These are phyloP conservation scores for Hymenotorrendiella dingleyae DNA, from an alignment of 2,329 filamentous ascomycete genomes.

Conservation along the genomic window DNA sequence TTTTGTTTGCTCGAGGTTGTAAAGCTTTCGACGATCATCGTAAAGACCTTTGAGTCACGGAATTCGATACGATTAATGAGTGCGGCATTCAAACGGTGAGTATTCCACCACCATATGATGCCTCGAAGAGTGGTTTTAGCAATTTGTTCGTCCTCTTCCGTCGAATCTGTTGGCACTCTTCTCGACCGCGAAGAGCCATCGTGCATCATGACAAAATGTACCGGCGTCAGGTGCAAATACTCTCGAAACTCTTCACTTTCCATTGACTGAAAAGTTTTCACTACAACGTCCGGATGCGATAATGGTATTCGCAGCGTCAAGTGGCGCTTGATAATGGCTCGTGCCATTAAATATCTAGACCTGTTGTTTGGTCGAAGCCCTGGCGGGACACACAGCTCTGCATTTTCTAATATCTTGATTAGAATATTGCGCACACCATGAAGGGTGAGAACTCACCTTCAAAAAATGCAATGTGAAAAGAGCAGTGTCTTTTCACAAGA, in stretches of 20 bases:
- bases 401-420: conserved; percentile 33
- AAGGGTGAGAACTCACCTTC: conserved; percentile 18
- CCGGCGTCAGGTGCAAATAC: conserved; percentile 48
- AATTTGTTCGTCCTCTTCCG: conserved; percentile 11
- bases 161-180: neutral
- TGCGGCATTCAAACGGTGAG: conserved; percentile 53
- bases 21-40: conserved; percentile 39
- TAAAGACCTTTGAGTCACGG: conserved; percentile 45
- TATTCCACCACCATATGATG: conserved; percentile 50
- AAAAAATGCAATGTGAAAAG: conserved; percentile 68
- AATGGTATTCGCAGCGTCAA: conserved; percentile 26
- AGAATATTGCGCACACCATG: neutral
- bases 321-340: conserved; percentile 60
- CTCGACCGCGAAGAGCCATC: conserved; percentile 41
- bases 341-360: conserved; percentile 49
- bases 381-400: conserved; percentile 49
- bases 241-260: conserved; percentile 44
- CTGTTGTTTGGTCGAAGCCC: conserved; percentile 29
- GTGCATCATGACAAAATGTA: conserved; percentile 65
- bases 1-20: conserved; percentile 14
- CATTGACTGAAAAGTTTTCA: conserved; percentile 41
- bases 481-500: conserved; percentile 57
- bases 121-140: conserved; percentile 29
- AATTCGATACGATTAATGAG: conserved; percentile 59
- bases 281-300: conserved; percentile 21